These are phyloP conservation scores for Cymbopogon flexuosus DNA, from an alignment of 202 grass and related monocot genomes.

Conservation along the genomic window DNA sequence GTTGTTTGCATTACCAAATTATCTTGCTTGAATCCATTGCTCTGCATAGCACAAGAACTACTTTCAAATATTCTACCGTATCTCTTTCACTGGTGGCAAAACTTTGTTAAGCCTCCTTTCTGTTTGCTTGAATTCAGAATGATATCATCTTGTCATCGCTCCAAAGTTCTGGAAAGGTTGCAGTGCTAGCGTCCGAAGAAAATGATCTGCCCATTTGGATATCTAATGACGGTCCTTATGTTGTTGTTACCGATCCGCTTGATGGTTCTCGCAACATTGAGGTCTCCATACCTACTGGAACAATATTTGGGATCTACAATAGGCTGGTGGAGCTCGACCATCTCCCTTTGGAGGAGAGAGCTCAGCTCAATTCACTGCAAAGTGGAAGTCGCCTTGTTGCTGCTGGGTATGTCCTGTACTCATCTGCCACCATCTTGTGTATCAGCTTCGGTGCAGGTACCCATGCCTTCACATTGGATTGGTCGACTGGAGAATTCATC, in stretches of 20 bases:
- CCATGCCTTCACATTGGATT: conserved; percentile 83
- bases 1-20: neutral
- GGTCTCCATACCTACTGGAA: conserved; percentile 78
- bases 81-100: neutral
- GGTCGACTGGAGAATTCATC: conserved; percentile 67
- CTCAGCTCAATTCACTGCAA: conserved; percentile 75
- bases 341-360: conserved; percentile 66
- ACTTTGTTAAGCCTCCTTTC: neutral
- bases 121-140: conserved; percentile 49
- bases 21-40: neutral
- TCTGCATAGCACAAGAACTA: neutral
- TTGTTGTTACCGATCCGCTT: conserved; percentile 76
- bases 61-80: neutral
- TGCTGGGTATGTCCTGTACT: conserved; percentile 87
- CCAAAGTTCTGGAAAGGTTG: conserved; percentile 74
- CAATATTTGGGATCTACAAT: conserved; percentile 83
- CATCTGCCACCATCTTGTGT: conserved; percentile 81
- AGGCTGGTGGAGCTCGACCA: conserved; percentile 72
- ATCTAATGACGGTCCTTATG: conserved; percentile 46
- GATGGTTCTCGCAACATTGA: conserved; percentile 96
- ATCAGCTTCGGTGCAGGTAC: conserved; percentile 63
- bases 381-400: conserved; percentile 57
- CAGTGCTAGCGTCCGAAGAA: conserved; percentile 82
- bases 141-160: conserved; percentile 81
- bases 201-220: conserved; percentile 68